Evolutionary conservation across 2,329 filamentous ascomycete species (phyloP), one percentile per base, ranked within the genome.

Genomic region (Anthostomella pinea): DNA sequence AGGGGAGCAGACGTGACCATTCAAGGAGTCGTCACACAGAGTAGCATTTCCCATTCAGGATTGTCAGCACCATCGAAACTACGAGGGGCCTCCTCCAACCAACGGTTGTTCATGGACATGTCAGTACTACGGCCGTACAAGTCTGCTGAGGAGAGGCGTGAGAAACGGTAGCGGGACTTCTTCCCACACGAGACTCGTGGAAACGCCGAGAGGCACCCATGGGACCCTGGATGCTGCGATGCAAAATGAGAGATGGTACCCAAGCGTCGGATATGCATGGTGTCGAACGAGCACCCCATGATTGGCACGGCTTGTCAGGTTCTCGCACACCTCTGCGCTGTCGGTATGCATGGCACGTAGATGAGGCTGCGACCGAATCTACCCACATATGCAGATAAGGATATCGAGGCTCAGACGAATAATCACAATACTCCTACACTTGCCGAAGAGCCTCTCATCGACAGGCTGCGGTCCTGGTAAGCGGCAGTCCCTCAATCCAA

Each of bases 401-500:
- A 31, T 20, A 25, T 36, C 25, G 28, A 45, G 24, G 34, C 36
- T 46, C 33, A 37, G 34, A 46, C 30, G 41, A n/a, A n/a, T n/a
- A n/a, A n/a, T n/a, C n/a, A n/a, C n/a, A n/a, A n/a, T n/a, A n/a
- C n/a, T n/a, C n/a, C n/a, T n/a, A n/a, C n/a, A n/a, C 21, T 33
- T 44, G 46, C 43, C 30, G 39, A 46, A 30, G 46, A 46, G 43
- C 40, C 46, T 47, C 43, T 46, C 25, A 27, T n/a, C n/a, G n/a
- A 27, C n/a, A 27, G 25, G 17, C 25, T 15, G 9, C 25, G 11
- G 11, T 13, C 25, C 25, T 13, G 13, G 25, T 5, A 16, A 16
- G 4, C 25, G 6, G 13, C 6, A 14, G 25, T 6, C 17, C n/a
- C n/a, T n/a, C n/a, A n/a, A n/a, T 13, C 11, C 13, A 15, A 27